phyloP scores from a whole-genome alignment of 441 rosid species.

The Pelargonium cotyledonis region DNA sequence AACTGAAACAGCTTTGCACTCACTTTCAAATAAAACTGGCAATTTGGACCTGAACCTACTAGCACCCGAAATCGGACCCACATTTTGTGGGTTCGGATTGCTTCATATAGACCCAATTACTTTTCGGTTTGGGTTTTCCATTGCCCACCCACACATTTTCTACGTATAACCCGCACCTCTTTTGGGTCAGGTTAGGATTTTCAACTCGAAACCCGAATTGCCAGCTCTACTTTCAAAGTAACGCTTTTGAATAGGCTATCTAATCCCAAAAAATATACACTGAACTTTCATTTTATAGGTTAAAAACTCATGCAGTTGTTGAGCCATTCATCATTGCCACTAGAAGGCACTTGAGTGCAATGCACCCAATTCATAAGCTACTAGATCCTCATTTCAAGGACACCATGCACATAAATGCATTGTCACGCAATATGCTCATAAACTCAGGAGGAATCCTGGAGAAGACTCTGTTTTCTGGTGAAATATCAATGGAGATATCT shows the following conservation, averaged over 20 bases:
- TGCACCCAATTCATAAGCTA: conserved; percentile 61
- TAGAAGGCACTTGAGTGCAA: conserved; percentile 52
- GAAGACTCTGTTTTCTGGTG: conserved; percentile 41
- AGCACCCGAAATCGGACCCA: too few relatives aligned
- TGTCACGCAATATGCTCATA: conserved; percentile 41
- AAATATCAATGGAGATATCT: conserved; percentile 51
- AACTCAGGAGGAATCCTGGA: conserved; percentile 62
- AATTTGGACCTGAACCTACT: too few relatives aligned
- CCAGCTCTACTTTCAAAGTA: too few relatives aligned
- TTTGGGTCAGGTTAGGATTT: too few relatives aligned
- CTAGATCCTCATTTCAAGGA: conserved; percentile 68
- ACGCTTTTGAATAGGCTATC: not conserved
- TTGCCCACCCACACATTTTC: too few relatives aligned
- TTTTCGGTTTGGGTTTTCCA: too few relatives aligned
- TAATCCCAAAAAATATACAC: not conserved
- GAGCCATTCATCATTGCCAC: conserved; percentile 73
- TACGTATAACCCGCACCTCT: too few relatives aligned
- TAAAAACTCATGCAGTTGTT: conserved; percentile 60
- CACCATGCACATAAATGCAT: conserved; percentile 57
- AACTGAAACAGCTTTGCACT: not conserved
- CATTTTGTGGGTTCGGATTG: too few relatives aligned
- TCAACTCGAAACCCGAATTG: too few relatives aligned
- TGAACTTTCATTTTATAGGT: conserved; percentile 33
- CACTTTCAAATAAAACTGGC: not conserved
- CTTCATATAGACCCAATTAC: too few relatives aligned